Percentiles rank a stretch among this genome's conserved stretches.
phyloP scores from a whole-genome alignment of 768 basidiomycete genomes.

The Pluteus cervinus region DNA sequence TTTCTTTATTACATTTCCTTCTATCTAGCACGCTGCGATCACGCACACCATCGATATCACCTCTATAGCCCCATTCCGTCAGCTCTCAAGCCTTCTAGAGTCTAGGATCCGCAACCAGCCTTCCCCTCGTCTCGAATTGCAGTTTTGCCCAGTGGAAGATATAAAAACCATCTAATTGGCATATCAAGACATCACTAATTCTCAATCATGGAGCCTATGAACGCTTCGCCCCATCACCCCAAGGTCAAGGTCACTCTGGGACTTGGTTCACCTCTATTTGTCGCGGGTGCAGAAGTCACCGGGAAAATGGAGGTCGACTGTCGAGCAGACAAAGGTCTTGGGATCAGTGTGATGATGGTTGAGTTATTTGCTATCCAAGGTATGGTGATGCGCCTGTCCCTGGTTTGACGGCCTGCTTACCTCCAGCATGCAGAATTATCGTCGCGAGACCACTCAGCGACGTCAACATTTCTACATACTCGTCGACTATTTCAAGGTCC shows the following conservation, averaged over 20 bases:
- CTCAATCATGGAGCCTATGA: slow-evolving; percentile 86
- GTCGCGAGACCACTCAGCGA: slow-evolving; percentile 76
- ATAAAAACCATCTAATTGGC: too few species aligned
- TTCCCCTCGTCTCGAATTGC: too few species aligned
- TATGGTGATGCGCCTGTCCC: slow-evolving; percentile 19
- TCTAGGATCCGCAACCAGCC: too few species aligned
- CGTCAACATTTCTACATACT: slow-evolving; percentile 67
- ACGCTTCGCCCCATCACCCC: slow-evolving; percentile 70
- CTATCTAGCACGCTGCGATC: too few species aligned
- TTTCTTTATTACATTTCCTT: too few species aligned
- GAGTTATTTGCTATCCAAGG: slow-evolving; percentile 75
- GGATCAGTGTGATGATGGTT: slow-evolving; percentile 70
- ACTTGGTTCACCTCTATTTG: slow-evolving; percentile 52
- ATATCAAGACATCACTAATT: too few species aligned
- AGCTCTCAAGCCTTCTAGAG: too few species aligned
- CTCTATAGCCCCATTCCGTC: too few species aligned
- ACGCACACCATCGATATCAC: too few species aligned
- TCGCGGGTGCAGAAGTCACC: slow-evolving; percentile 59
- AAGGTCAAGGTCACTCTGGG: slow-evolving; percentile 68
- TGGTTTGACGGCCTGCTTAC: slow-evolving; percentile 7
- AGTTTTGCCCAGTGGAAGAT: too few species aligned
- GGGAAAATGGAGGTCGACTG: slow-evolving; percentile 82
- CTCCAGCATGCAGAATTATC: slow-evolving; percentile 48
- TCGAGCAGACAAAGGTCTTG: slow-evolving; percentile 66
- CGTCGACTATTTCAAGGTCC: slow-evolving; percentile 76